These are phyloP conservation scores for Adansonia digitata DNA, from an alignment of 345 rosid species.

Conservation along the genomic window DNA sequence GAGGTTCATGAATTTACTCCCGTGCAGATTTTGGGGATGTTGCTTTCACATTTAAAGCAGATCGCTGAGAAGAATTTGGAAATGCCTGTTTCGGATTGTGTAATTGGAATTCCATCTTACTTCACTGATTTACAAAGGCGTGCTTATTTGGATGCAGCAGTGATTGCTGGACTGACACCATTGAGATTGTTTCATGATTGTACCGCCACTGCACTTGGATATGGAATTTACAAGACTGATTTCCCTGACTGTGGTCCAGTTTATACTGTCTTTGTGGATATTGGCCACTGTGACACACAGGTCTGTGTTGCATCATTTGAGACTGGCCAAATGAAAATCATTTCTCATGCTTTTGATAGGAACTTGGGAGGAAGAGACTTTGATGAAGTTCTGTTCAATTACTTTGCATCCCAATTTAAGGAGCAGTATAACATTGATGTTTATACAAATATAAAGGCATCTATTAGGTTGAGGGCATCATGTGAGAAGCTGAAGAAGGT, in stretches of 20 bases:
- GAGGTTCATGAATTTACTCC: conserved; percentile 44
- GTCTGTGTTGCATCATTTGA: conserved; percentile 48
- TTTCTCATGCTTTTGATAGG: conserved; percentile 52
- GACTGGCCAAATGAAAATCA: conserved; percentile 46
- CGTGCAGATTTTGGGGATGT: conserved; percentile 55
- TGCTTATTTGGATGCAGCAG: conserved; percentile 56
- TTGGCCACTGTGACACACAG: conserved; percentile 62
- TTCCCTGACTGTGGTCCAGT: conserved; percentile 34
- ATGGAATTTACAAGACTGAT: conserved; percentile 65
- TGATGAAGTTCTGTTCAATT: conserved; percentile 47
- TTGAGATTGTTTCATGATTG: conserved; percentile 63
- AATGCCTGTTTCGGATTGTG: conserved; percentile 46
- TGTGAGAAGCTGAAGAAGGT: conserved; percentile 72
- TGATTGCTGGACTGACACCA: conserved; percentile 57
- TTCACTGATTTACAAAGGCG: conserved; percentile 54
- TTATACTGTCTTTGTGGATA: conserved; percentile 49
- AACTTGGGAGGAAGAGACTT: conserved; percentile 61
- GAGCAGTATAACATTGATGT: conserved; percentile 57
- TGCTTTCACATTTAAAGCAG: conserved; percentile 61
- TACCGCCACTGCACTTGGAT: conserved; percentile 65
- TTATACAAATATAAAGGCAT: conserved; percentile 46
- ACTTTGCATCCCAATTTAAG: conserved; percentile 53
- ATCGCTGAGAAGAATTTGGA: conserved; percentile 46
- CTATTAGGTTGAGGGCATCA: conserved; percentile 48
- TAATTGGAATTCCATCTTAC: conserved; percentile 62